phyloP scores from a whole-genome alignment of 2,329 filamentous ascomycete genomes.

The Pseudocercospora macadamiae region DNA sequence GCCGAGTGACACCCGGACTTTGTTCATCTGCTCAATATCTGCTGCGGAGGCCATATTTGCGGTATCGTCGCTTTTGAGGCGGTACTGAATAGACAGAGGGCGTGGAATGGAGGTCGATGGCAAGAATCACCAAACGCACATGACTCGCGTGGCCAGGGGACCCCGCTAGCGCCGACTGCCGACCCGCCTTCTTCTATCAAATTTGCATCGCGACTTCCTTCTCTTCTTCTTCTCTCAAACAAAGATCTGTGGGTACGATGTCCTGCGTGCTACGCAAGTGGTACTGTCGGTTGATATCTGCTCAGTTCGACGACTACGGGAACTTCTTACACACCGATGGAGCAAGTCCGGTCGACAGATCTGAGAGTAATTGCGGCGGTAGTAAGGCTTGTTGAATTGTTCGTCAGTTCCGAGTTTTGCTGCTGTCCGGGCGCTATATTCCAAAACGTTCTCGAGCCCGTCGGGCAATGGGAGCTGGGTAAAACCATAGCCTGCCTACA shows the following conservation, averaged over 20 bases:
- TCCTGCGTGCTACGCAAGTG: conserved; percentile 14
- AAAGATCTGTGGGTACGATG: conserved; percentile 72
- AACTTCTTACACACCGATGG: conserved; percentile 66
- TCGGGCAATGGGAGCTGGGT: conserved; percentile 87
- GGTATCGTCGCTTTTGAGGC: neutral
- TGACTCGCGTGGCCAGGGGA: neutral
- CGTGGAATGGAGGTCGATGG: too few relatives aligned
- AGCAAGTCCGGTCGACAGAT: conserved; percentile 96
- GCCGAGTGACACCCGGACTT: conserved; percentile 84
- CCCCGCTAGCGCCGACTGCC: conserved; percentile 10
- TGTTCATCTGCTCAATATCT: conserved; percentile 91
- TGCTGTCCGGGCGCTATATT: conserved; percentile 75
- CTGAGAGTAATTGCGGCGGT: conserved; percentile 68
- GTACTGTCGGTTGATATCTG: conserved; percentile 75
- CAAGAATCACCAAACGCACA: neutral
- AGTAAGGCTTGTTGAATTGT: conserved; percentile 52
- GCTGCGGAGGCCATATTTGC: conserved; percentile 47
- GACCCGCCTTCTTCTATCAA: conserved; percentile 1
- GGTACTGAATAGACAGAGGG: too few relatives aligned
- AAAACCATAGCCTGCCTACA: conserved; percentile 72
- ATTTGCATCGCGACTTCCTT: conserved; percentile 19
- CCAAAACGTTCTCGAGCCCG: conserved; percentile 85
- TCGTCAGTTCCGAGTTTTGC: conserved; percentile 66
- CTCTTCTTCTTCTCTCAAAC: conserved; percentile 48
- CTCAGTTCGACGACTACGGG: conserved; percentile 86